Evolutionary conservation across 148 eudicot species (phyloP).

Genomic region (Mesembryanthemum crystallinum): DNA sequence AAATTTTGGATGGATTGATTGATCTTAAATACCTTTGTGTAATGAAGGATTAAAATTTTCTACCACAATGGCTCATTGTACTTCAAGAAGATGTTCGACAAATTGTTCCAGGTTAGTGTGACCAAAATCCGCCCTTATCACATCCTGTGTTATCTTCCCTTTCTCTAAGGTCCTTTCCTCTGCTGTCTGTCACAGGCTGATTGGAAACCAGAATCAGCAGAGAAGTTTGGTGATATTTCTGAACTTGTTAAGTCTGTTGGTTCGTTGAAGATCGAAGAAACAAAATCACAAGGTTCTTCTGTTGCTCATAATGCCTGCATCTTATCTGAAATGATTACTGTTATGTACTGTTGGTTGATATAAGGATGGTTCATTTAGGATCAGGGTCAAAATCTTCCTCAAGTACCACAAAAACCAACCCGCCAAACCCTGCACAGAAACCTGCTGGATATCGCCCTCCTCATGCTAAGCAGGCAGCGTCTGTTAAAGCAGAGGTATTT

Average conservation of each 20-base stretch:
- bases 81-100: constrained; percentile 87
- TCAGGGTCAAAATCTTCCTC: constrained; percentile 68
- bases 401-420: constrained; percentile 42
- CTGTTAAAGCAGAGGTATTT: constrained; percentile 76
- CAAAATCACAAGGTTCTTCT: constrained; percentile 61
- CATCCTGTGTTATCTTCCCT: constrained; percentile 10
- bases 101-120: constrained; percentile 77
- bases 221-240: constrained; percentile 68
- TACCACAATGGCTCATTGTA: constrained; percentile 75
- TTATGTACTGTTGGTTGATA: constrained; percentile 7
- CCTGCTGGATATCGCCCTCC: constrained; percentile 98
- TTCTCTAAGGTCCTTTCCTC: constrained; percentile 10
- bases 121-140: neutral
- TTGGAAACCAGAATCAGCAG: constrained; percentile 92
- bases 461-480: constrained; percentile 82
- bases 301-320: constrained; percentile 11
- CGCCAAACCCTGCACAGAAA: constrained; percentile 60
- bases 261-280: constrained; percentile 60
- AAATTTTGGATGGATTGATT: neutral
- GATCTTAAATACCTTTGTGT: constrained; percentile 7
- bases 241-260: constrained; percentile 69
- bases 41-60: constrained; percentile 83
- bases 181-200: constrained; percentile 59
- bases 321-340: constrained; percentile 5
- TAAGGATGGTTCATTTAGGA: constrained; percentile 32